Percentiles rank a stretch among this genome's conserved stretches.
Evolutionary conservation across 345 rosid genomes (phyloP).

Genomic region (Eucalyptus marginata): DNA sequence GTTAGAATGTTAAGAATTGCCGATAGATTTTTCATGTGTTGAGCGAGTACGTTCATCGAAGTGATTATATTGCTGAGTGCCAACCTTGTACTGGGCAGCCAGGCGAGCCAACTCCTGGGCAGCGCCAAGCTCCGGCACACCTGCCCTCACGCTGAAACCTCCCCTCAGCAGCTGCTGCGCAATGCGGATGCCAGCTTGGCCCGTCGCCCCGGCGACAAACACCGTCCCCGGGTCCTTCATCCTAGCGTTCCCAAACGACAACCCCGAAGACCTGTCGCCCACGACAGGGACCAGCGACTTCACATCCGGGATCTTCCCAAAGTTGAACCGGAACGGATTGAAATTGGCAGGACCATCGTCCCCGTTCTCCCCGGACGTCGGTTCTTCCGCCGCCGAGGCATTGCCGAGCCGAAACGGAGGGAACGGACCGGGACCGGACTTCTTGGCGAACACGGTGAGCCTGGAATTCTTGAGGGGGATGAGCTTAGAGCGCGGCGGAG

Average conservation of each 20-base stretch:
- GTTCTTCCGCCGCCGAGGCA: conserved; percentile 14
- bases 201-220: conserved; percentile 91
- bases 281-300: conserved; percentile 54
- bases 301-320: conserved; percentile 45
- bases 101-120: conserved; percentile 91
- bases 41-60: neutral
- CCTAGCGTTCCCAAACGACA: conserved; percentile 44
- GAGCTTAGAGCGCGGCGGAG: conserved; percentile 25
- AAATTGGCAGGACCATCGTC: conserved; percentile 27
- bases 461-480: conserved; percentile 21
- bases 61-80: neutral
- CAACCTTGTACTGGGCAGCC: conserved; percentile 74
- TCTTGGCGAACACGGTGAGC: conserved; percentile 47
- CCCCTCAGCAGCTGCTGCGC: conserved; percentile 57
- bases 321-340: conserved; percentile 48
- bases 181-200: conserved; percentile 83
- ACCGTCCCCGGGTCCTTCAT: conserved; percentile 77
- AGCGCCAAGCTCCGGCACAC: conserved; percentile 69
- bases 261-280: conserved; percentile 33
- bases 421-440: conserved; percentile 12
- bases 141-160: conserved; percentile 87
- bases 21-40: neutral
- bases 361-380: neutral
- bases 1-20: neutral
- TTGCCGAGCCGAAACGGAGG: conserved; percentile 40